A percentile compares a stretch with the other conserved stretches of the same genome.
Evolutionary conservation across 148 eudicot species (phyloP).

Genomic region (Pharnaceum exiguum): DNA sequence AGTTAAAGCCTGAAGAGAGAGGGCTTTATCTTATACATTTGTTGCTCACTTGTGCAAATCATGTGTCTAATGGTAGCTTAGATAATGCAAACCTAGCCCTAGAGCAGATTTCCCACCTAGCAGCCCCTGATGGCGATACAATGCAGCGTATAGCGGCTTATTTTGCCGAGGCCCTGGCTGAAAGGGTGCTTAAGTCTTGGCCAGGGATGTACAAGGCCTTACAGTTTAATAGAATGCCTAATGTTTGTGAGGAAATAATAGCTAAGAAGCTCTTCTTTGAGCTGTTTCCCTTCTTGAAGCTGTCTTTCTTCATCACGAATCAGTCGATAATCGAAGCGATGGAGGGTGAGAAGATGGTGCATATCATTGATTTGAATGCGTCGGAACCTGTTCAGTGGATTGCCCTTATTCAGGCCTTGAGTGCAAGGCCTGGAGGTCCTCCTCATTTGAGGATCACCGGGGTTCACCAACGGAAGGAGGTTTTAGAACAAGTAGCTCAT

Average conservation of each 20-base stretch:
- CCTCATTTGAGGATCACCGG: slow-evolving; percentile 96
- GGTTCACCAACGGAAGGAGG: slow-evolving; percentile 72
- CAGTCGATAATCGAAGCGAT: slow-evolving; percentile 86
- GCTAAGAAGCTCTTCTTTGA: slow-evolving; percentile 68
- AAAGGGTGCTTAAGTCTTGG: slow-evolving; percentile 73
- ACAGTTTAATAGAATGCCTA: slow-evolving; percentile 47
- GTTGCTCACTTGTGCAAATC: slow-evolving; percentile 81
- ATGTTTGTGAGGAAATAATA: slow-evolving; percentile 50
- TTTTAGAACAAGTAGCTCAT: slow-evolving; percentile 75
- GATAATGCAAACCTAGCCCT: slow-evolving; percentile 79
- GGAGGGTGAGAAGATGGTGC: slow-evolving; percentile 98
- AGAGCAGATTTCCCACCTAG: slow-evolving; percentile 80
- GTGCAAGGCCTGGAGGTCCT: slow-evolving; percentile 87
- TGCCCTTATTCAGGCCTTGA: slow-evolving; percentile 71
- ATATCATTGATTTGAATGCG: slow-evolving; percentile 78
- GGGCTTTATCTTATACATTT: slow-evolving; percentile 86
- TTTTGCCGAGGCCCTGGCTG: slow-evolving; percentile 85
- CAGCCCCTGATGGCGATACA: slow-evolving; percentile 86
- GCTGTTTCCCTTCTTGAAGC: slow-evolving; percentile 72
- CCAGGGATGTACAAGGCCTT: slow-evolving; percentile 85
- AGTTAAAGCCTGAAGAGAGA: slow-evolving; percentile 86
- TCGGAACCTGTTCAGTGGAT: slow-evolving; percentile 85
- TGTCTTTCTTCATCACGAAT: slow-evolving; percentile 69
- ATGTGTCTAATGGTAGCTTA: slow-evolving; percentile 65
- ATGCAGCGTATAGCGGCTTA: slow-evolving; percentile 96